Evolutionary conservation across 2,329 filamentous ascomycete species (phyloP).

Genomic region (Alternaria metachromatica): DNA sequence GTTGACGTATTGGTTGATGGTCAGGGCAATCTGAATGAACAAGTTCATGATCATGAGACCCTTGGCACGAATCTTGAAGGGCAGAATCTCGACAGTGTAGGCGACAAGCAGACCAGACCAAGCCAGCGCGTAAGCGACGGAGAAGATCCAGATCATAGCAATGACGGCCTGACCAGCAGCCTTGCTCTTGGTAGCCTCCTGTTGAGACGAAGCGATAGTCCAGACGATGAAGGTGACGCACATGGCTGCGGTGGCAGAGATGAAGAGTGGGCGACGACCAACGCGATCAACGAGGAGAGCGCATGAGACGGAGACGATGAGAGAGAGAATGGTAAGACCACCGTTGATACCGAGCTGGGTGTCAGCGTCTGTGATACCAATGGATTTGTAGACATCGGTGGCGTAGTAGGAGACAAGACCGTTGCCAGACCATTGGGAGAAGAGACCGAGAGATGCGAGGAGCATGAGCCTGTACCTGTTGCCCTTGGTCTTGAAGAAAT

Average conservation of each 20-base stretch:
- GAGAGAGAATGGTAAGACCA: constrained; percentile 66
- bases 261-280: constrained; percentile 50
- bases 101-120: constrained; percentile 65
- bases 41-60: constrained; percentile 66
- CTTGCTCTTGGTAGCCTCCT: constrained; percentile 53
- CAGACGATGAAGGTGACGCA: constrained; percentile 44
- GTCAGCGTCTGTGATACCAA: constrained; percentile 61
- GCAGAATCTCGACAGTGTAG: constrained; percentile 59
- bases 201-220: constrained; percentile 57
- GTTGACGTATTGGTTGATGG: constrained; percentile 68
- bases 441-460: constrained; percentile 68
- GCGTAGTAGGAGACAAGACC: constrained; percentile 72
- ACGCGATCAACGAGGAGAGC: constrained; percentile 63
- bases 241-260: constrained; percentile 45
- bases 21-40: constrained; percentile 66
- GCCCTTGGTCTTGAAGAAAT: constrained; percentile 67
- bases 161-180: constrained; percentile 56
- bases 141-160: constrained; percentile 59
- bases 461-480: constrained; percentile 70
- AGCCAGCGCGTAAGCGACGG: constrained; percentile 61
- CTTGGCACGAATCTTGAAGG: constrained; percentile 58
- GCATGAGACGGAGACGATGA: constrained; percentile 64
- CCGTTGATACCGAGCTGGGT: constrained; percentile 54
- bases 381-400: constrained; percentile 66
- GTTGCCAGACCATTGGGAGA: constrained; percentile 73